phyloP scores from a whole-genome alignment of 1,284 basidiomycete genomes.

The Caloboletus firmus region DNA sequence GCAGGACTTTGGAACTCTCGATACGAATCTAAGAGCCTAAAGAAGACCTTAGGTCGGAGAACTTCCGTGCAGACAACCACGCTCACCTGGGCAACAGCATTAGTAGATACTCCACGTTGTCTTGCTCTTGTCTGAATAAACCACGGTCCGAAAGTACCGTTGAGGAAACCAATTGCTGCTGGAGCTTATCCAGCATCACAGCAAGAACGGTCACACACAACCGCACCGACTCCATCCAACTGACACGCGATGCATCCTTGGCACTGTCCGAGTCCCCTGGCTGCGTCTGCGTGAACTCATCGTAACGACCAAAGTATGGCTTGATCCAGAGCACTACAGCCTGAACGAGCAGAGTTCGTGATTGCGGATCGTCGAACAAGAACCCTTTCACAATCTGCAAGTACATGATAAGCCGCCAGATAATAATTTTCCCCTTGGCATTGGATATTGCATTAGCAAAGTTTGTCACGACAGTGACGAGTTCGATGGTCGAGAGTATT shows the following conservation, averaged over 20 bases:
- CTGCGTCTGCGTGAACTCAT: constrained; percentile 69
- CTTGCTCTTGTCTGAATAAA: constrained; percentile 78
- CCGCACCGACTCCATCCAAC: constrained; percentile 88
- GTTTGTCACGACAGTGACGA: constrained; percentile 80
- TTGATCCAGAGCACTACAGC: constrained; percentile 92
- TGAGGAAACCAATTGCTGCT: constrained; percentile 75
- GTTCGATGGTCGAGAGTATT: constrained; percentile 77
- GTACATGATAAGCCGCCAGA: constrained; percentile 94
- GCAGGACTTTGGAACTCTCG: constrained; percentile 74
- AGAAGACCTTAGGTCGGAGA: constrained; percentile 14
- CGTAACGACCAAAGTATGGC: constrained; percentile 90
- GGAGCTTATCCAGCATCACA: constrained; percentile 89
- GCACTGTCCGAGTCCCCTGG: constrained; percentile 63
- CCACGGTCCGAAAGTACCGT: constrained; percentile 60
- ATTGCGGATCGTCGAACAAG: constrained; percentile 81
- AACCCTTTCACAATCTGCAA: constrained; percentile 88
- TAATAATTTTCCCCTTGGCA: constrained; percentile 82
- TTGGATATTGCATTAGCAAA: constrained; percentile 85
- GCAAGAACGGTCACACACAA: constrained; percentile 84
- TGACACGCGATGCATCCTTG: constrained; percentile 75
- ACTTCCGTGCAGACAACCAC: neutral
- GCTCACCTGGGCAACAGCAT: constrained; percentile 82
- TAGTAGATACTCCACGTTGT: constrained; percentile 89
- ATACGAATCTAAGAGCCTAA: constrained; percentile 71
- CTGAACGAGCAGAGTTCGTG: constrained; percentile 82